Evolutionary conservation across 345 rosid species (phyloP).

Genomic region (Aquilaria malaccensis): DNA sequence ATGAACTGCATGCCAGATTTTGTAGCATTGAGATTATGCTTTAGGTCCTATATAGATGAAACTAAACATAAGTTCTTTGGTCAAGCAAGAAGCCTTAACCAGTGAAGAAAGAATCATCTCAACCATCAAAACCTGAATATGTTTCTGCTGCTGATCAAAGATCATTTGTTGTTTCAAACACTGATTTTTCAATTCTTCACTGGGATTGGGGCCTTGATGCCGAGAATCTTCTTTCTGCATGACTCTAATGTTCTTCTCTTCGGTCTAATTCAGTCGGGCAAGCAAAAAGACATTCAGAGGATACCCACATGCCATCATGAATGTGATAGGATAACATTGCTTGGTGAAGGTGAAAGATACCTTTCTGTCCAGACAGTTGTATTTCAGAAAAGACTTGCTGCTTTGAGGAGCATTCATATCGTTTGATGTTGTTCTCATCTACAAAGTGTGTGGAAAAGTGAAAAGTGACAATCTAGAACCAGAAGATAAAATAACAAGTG

Average conservation of each 20-base stretch:
- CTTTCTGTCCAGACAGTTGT: slow-evolving; percentile 41
- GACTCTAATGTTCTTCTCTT: slow-evolving; percentile 42
- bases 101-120: background rate
- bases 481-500: background rate
- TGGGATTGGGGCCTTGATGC: slow-evolving; percentile 27
- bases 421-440: slow-evolving; percentile 43
- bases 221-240: slow-evolving; percentile 39
- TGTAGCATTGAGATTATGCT: slow-evolving; percentile 51
- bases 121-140: slow-evolving; percentile 14
- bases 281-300: slow-evolving; percentile 5
- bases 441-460: slow-evolving; percentile 15
- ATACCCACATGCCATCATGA: background rate
- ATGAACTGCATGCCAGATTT: slow-evolving; percentile 90
- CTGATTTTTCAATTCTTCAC: slow-evolving; percentile 44
- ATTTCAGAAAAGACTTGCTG: slow-evolving; percentile 38
- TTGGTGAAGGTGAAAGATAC: slow-evolving; percentile 26
- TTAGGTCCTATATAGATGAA: slow-evolving; percentile 47
- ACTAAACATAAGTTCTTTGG: slow-evolving; percentile 11
- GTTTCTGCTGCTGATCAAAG: slow-evolving; percentile 51
- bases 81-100: background rate
- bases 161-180: slow-evolving; percentile 41
- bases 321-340: slow-evolving; percentile 2
- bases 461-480: slow-evolving; percentile 4
- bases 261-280: slow-evolving; percentile 33
- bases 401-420: slow-evolving; percentile 34